A percentile compares a stretch with the other conserved stretches of the same genome.
Evolutionary conservation across 2,329 filamentous ascomycete species (phyloP).

Genomic region (Fusarium armeniacum): DNA sequence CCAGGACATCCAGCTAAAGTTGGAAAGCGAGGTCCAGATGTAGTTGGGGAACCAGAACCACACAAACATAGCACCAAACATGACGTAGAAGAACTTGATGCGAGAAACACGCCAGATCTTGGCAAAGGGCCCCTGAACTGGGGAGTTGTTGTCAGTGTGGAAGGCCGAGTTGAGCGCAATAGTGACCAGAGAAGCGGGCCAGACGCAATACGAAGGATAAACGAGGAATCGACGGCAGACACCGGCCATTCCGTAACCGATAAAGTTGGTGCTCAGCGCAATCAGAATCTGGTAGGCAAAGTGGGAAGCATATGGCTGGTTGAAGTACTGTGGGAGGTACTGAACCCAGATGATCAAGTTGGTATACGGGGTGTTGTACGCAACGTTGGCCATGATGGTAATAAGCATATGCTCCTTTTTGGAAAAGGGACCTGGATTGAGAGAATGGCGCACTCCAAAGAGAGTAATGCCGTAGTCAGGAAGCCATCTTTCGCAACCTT

Average conservation of each 20-base stretch:
- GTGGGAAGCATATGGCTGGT: constrained; percentile 66
- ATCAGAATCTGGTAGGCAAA: constrained; percentile 70
- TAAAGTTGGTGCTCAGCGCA: constrained; percentile 68
- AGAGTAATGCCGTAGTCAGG: constrained; percentile 65
- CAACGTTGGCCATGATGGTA: constrained; percentile 73
- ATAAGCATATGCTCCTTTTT: constrained; percentile 74
- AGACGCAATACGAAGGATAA: constrained; percentile 68
- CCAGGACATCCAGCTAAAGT: constrained; percentile 71
- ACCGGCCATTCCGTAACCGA: constrained; percentile 73
- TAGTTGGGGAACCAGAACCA: constrained; percentile 72
- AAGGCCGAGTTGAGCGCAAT: constrained; percentile 69
- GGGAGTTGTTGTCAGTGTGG: constrained; percentile 61
- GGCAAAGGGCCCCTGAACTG: constrained; percentile 60
- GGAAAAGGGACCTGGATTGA: constrained; percentile 70
- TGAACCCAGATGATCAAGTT: constrained; percentile 70
- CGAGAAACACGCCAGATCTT: constrained; percentile 63
- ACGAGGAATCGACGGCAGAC: constrained; percentile 67
- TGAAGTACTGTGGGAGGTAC: constrained; percentile 66
- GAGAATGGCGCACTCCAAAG: constrained; percentile 61
- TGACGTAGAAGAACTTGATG: constrained; percentile 65
- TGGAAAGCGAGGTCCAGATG: constrained; percentile 65
- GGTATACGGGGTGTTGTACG: constrained; percentile 67
- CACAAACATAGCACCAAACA: constrained; percentile 67
- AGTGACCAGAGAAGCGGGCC: constrained; percentile 69
- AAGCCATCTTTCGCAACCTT: constrained; percentile 63